phyloP scores from a whole-genome alignment of 768 basidiomycete species.

The Naganishia vaughanmartiniae region DNA sequence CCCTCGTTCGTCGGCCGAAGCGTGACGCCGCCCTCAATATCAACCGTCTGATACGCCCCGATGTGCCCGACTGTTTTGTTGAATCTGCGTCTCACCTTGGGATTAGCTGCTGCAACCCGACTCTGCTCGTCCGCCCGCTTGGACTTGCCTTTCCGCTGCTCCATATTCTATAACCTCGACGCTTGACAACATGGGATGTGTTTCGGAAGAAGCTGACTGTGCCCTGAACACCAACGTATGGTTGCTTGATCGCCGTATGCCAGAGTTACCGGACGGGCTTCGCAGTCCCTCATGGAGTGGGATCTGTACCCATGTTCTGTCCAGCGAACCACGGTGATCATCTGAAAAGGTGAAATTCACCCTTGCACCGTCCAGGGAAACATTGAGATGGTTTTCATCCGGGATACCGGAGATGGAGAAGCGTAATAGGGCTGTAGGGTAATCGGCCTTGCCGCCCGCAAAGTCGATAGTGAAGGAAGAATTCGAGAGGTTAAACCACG shows the following conservation, averaged over 20 bases:
- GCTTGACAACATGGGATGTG: conserved; percentile 40
- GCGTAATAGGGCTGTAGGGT: conserved; percentile 42
- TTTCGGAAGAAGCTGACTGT: not conserved
- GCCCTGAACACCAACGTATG: conserved; percentile 11
- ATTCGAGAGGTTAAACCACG: conserved; percentile 37
- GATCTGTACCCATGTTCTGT: conserved; percentile 46
- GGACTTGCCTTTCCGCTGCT: conserved; percentile 35
- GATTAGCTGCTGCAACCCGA: not conserved
- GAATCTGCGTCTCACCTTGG: conserved; percentile 31
- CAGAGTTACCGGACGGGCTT: conserved; percentile 20
- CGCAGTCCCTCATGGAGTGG: conserved; percentile 33
- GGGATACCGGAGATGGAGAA: conserved; percentile 48
- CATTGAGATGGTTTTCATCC: conserved; percentile 36
- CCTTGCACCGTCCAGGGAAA: conserved; percentile 34
- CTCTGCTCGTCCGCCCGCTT: no score
- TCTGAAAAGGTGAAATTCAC: conserved; percentile 32
- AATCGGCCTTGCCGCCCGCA: conserved; percentile 35
- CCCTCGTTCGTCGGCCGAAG: conserved; percentile 48
- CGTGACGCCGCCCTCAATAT: conserved; percentile 38
- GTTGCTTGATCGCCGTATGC: not conserved
- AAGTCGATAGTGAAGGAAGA: conserved; percentile 37
- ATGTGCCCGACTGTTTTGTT: conserved; percentile 39
- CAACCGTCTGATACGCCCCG: conserved; percentile 46
- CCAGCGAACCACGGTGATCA: conserved; percentile 38
- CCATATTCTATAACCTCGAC: conserved; percentile 49